phyloP scores from a whole-genome alignment of 2,329 filamentous ascomycete genomes.

The Scytalidium lignicola region DNA sequence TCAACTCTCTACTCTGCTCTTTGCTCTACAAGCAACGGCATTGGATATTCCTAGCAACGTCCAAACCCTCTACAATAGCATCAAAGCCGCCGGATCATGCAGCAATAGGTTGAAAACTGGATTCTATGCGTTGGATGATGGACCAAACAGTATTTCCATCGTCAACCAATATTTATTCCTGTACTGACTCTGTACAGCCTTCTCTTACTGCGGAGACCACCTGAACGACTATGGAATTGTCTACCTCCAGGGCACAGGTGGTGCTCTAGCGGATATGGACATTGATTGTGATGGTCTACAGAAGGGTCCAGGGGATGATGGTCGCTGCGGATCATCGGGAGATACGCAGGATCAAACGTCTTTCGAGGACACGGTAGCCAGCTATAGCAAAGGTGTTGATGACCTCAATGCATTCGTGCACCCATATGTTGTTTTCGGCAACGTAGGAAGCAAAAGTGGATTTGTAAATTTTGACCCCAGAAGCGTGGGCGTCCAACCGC shows the following conservation, averaged over 20 bases:
- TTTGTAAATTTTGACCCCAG: conserved; percentile 37
- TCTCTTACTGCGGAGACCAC: conserved; percentile 44
- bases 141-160: conserved; percentile 29
- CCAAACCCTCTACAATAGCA: conserved; percentile 34
- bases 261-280: conserved; percentile 48
- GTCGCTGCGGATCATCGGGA: conserved; percentile 38
- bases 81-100: conserved; percentile 34
- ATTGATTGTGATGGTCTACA: conserved; percentile 53
- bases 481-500: conserved; percentile 39
- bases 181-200: conserved; percentile 18
- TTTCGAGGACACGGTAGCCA: conserved; percentile 35
- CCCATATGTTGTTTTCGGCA: conserved; percentile 50
- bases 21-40: conserved; percentile 4
- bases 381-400: conserved; percentile 33
- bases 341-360: conserved; percentile 43
- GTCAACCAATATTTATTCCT: not conserved
- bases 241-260: conserved; percentile 40
- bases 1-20: too few relatives aligned
- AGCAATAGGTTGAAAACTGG: conserved; percentile 32
- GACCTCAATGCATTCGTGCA: conserved; percentile 48
- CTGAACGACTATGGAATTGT: conserved; percentile 34
- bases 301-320: conserved; percentile 34
- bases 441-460: conserved; percentile 30
- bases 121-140: conserved; percentile 35
- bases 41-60: conserved; percentile 36